Evolutionary conservation across 1,284 basidiomycete genomes (phyloP).

Genomic region (Puccinia hordei): DNA sequence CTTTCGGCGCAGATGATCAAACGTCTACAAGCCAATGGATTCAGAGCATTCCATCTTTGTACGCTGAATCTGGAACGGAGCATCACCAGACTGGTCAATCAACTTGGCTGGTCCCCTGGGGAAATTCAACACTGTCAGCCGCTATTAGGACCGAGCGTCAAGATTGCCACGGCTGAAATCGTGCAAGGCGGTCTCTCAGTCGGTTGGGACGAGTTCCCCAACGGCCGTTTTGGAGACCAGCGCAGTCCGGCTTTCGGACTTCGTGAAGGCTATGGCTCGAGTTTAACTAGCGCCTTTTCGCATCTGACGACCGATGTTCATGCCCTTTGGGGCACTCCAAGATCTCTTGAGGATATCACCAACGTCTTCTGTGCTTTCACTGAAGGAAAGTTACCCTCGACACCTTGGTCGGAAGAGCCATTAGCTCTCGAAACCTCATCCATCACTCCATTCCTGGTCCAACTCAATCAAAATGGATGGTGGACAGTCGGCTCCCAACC

Average conservation of each 20-base stretch:
- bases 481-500: constrained; percentile 99
- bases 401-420: constrained; percentile 86
- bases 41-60: constrained; percentile 88
- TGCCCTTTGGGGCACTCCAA: constrained; percentile 80
- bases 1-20: constrained; percentile 70
- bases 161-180: constrained; percentile 9
- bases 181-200: constrained; percentile 27
- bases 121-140: not conserved
- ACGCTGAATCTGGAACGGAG: constrained; percentile 98
- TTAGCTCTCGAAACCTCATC: constrained; percentile 79
- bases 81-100: constrained; percentile 81
- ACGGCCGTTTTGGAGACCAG: constrained; percentile 62
- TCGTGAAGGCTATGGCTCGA: constrained; percentile 57
- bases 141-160: constrained; percentile 7
- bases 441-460: constrained; percentile 77
- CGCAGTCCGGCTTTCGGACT: constrained; percentile 61
- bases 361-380: constrained; percentile 78
- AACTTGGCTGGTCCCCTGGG: constrained; percentile 68
- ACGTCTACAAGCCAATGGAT: constrained; percentile 66
- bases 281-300: constrained; percentile 9
- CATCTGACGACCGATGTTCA: constrained; percentile 54
- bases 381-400: constrained; percentile 67
- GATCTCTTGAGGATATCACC: constrained; percentile 71
- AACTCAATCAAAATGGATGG: constrained; percentile 74
- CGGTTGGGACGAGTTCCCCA: constrained; percentile 60